These are phyloP conservation scores for Austroboletus novae-zelandiae DNA, from an alignment of 1,284 basidiomycete genomes.

Conservation along the genomic window DNA sequence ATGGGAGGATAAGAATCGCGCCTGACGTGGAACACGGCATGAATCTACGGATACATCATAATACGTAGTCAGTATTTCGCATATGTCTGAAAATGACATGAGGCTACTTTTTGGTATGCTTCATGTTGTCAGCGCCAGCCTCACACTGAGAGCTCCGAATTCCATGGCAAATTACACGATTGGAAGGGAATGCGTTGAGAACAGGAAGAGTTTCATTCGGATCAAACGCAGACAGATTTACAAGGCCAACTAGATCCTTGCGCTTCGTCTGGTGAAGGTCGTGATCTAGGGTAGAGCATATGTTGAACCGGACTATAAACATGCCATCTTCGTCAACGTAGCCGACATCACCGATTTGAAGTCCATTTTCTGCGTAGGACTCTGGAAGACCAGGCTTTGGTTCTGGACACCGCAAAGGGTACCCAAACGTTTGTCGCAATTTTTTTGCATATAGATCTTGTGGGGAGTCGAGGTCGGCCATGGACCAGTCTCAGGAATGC, in stretches of 20 bases:
- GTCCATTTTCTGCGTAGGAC: background rate
- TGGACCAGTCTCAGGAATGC: background rate
- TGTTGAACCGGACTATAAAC: constrained; percentile 3
- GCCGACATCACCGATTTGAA: constrained; percentile 6
- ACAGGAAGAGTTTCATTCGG: background rate
- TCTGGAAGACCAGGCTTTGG: background rate
- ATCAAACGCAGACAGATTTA: background rate
- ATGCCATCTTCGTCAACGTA: background rate
- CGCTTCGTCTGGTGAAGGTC: background rate
- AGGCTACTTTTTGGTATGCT: background rate
- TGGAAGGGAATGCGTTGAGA: background rate
- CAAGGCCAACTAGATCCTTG: background rate
- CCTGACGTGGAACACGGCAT: background rate
- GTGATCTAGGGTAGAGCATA: background rate
- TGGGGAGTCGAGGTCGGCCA: background rate
- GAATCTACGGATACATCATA: background rate
- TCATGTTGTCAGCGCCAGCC: too few species aligned
- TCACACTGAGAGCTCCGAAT: background rate
- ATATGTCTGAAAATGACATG: background rate
- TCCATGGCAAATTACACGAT: background rate
- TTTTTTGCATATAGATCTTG: background rate
- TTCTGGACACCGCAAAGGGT: background rate
- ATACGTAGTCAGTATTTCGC: background rate
- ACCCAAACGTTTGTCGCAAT: background rate
- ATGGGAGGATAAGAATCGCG: constrained; percentile 5